phyloP scores from a whole-genome alignment of 768 basidiomycete genomes.

The Pisolithus albus region DNA sequence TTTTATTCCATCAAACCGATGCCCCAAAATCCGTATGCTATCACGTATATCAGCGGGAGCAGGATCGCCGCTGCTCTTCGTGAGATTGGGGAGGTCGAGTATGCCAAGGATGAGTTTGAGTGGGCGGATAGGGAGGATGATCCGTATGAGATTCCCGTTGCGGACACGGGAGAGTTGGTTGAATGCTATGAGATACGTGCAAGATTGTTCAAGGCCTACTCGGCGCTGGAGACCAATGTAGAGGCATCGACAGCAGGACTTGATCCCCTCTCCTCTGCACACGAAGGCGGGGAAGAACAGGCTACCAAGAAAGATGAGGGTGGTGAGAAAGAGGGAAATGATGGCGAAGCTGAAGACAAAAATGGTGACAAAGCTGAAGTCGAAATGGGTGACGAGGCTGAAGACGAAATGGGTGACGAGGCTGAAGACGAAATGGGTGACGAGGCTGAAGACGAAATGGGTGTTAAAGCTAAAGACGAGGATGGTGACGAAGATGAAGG shows the following conservation, averaged over 20 bases:
- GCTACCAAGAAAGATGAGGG: not conserved
- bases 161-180: slow-evolving; percentile 14
- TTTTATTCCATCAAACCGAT: slow-evolving; percentile 11
- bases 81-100: slow-evolving; percentile 12
- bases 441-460: no score
- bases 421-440: no score
- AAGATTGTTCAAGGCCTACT: not conserved
- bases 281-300: no score
- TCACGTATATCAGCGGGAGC: slow-evolving; percentile 15
- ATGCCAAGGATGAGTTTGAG: slow-evolving; percentile 10
- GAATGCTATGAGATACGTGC: slow-evolving; percentile 6
- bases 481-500: no score
- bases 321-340: no score
- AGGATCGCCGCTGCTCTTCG: slow-evolving; percentile 9
- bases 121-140: slow-evolving; percentile 19
- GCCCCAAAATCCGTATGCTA: not conserved
- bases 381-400: no score
- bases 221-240: not conserved
- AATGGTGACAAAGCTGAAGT: no score
- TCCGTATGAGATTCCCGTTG: slow-evolving; percentile 13
- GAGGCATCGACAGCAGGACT: not conserved
- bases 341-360: not conserved
- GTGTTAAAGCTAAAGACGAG: no score
- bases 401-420: no score
- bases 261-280: no score